Base-by-base conservation (phyloP, 2,329 filamentous ascomycete species). In the Canariomyces notabilis region DNA sequence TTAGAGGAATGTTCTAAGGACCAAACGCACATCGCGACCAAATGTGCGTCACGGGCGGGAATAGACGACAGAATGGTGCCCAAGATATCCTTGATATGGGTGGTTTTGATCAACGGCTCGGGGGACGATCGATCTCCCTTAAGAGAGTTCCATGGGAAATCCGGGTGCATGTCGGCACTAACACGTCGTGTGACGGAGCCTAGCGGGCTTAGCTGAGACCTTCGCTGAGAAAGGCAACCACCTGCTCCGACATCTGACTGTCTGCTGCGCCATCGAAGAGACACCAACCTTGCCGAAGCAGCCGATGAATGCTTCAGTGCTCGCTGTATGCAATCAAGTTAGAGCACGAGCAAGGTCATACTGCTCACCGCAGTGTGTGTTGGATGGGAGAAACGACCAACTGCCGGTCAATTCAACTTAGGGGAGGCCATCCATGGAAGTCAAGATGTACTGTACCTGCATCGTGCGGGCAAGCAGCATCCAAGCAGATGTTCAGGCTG, bases 221-320 rank as follows among this genome's bases (percentile, higher is more conserved):
- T 23, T n/a, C 35, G 38, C 42, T 34, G 16, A 36, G 35, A 48
- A 21, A 41, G 47, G 48, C 32, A 48, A 48, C 51, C 51, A 49
- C 46, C 44, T 42, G 40, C 18, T 46, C 40, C 23, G 40, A 31
- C 49, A 51, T 54, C 48, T 57, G 55, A 56, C 53, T 49, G 42
- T 34, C 23, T 34, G 33, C 32, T 36, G 29, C 44, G 44, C 37
- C 48, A 44, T 37, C 37, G 4, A 42, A 14, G 46, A 41, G 37
- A 45, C 29, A 22, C 16, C 4, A 20, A 37, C 38, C 41, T 21
- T 36, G 44, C 38, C 54, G 46, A 48, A 36, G 41, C 32, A 57
- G 40, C 49, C 53, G 49, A 44, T 46, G 22, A 48, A 21, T 41
- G 14, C 36, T 38, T 31, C 21, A 20, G 18, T 15, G 42, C 37